Evolutionary conservation across 768 basidiomycete species (phyloP).

Genomic region (Podaxis pistillaris): DNA sequence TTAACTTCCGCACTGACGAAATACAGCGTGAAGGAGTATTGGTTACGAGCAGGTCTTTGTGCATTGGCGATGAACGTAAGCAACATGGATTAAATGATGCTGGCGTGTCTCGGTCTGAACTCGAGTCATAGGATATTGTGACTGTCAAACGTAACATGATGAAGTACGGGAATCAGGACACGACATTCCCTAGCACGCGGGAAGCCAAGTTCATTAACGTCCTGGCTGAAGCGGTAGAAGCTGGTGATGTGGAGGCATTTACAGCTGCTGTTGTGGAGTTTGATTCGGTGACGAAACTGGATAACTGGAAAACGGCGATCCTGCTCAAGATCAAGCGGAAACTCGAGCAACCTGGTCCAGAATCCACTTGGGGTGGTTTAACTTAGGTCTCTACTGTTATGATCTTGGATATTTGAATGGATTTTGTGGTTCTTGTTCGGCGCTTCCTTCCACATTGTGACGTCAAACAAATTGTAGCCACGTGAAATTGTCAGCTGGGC

Average conservation of each 20-base stretch:
- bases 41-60: slow-evolving; percentile 85
- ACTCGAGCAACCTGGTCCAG: slow-evolving; percentile 1
- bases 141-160: slow-evolving; percentile 77
- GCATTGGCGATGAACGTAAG: slow-evolving; percentile 84
- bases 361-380: slow-evolving; percentile 11
- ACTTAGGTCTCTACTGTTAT: slow-evolving; percentile 5
- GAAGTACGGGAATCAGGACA: slow-evolving; percentile 79
- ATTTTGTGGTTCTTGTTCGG: background rate
- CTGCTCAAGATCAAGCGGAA: slow-evolving; percentile 82
- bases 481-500: background rate
- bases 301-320: slow-evolving; percentile 94
- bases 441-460: background rate
- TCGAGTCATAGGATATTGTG: slow-evolving; percentile 66
- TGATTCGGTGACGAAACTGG: slow-evolving; percentile 89
- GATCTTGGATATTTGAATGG: background rate
- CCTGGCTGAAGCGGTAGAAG: slow-evolving; percentile 69
- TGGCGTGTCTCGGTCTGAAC: background rate
- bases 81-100: slow-evolving; percentile 7
- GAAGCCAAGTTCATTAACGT: slow-evolving; percentile 87
- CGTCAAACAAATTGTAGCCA: slow-evolving; percentile 1
- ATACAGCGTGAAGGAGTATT: slow-evolving; percentile 98
- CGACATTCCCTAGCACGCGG: slow-evolving; percentile 82
- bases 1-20: slow-evolving; percentile 85
- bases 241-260: slow-evolving; percentile 56
- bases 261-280: slow-evolving; percentile 87